Evolutionary conservation across 768 basidiomycete species (phyloP), one percentile per base, ranked within the genome.

Genomic region (Tephrocybe rancida): DNA sequence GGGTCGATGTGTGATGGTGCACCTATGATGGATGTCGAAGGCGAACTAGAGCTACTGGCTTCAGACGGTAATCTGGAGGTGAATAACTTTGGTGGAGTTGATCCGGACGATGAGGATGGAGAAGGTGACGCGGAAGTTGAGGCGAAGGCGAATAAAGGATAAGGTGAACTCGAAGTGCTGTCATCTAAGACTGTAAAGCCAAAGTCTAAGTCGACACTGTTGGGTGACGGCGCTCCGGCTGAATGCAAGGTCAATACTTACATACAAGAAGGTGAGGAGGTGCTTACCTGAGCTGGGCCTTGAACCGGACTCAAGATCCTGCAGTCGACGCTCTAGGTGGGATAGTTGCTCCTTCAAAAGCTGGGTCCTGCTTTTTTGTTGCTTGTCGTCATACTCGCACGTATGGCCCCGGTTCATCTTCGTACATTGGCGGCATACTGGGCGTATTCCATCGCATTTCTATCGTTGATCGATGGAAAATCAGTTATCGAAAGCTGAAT

Each of bases 391-490:
- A 69, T 85, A 87, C 49, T 76, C 67, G 64, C 85, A 86, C 44
- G 81, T 76, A 22, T 74, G 68, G 4, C 68, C 65, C 22, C 83
- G 68, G 62, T 79, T 80, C 69, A 82, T 79, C 57, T 81, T 80
- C 56, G 67, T 66, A 60, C 84, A 87, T 59, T 82, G 81, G 19
- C 69, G 66, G 61, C 85, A 86, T 30, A 77, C 71, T 14, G 85
- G 85, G 35, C 81, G 80, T 22, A 64, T 65, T 16, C 83, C 83
- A 61, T 85, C 82, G 62, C 85, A 87, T 80, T 82, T 80, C 85
- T 86, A 58, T 10, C 32, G 41, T n/a, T 34, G 44, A 54, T 42
- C 21, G 25, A 52, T 42, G 18, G n/a, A 24, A 37, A 37, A 37
- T 51, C 24, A 47, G 44, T 24, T 21, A 21, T n/a, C 19, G 2